phyloP scores from a whole-genome alignment of 2,329 filamentous ascomycete genomes.

The Ceratocystis eucalypticola region DNA sequence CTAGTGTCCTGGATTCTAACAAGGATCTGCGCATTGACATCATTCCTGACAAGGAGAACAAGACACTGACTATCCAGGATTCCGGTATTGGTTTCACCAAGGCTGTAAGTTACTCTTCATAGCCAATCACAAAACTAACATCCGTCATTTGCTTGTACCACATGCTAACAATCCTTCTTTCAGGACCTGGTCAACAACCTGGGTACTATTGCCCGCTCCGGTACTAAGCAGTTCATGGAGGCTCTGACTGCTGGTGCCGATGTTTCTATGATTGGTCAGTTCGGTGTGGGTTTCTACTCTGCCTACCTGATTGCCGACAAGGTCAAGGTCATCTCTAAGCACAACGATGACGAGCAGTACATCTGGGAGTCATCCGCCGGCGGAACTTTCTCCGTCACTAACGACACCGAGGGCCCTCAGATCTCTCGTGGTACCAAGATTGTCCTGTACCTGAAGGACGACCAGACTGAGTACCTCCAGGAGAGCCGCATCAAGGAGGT shows the following conservation, averaged over 20 bases:
- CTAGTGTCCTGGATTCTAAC: constrained; percentile 88
- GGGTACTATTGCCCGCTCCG: constrained; percentile 96
- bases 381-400: constrained; percentile 86
- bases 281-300: constrained; percentile 99
- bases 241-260: constrained; percentile 94
- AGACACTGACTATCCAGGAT: constrained; percentile 94
- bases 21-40: constrained; percentile 99
- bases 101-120: constrained; percentile 56
- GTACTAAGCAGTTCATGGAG: constrained; percentile 99
- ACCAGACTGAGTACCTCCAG: constrained; percentile 96
- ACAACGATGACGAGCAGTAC: constrained; percentile 99
- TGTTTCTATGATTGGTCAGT: constrained; percentile 99
- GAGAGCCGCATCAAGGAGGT: constrained; percentile 99
- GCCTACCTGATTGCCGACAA: constrained; percentile 98
- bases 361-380: constrained; percentile 96
- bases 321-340: constrained; percentile 90
- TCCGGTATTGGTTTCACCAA: constrained; percentile 99
- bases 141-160: background rate
- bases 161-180: constrained; percentile 29
- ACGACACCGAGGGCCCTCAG: constrained; percentile 80
- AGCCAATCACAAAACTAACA: constrained; percentile 1
- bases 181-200: constrained; percentile 99
- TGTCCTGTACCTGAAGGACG: constrained; percentile 97
- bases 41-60: constrained; percentile 92
- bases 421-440: constrained; percentile 95